These are phyloP conservation scores for Amniculicola lignicola DNA, from an alignment of 495 filamentous ascomycete species.

Conservation along the genomic window DNA sequence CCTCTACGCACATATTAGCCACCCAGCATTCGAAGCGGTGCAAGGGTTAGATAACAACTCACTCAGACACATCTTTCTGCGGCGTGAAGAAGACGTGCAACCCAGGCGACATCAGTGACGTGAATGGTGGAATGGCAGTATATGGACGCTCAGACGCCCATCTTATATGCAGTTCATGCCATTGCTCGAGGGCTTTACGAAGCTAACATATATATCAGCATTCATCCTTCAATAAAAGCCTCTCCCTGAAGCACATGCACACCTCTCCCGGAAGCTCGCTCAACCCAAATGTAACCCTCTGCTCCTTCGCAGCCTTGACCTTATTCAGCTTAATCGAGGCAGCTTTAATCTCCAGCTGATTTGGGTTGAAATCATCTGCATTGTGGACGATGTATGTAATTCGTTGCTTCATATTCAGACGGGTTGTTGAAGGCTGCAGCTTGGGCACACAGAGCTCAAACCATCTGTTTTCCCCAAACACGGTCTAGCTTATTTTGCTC, in stretches of 20 bases:
- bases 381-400: conserved; percentile 72
- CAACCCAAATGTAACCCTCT: conserved; percentile 69
- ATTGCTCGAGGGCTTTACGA: conserved; percentile 57
- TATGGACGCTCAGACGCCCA: conserved; percentile 64
- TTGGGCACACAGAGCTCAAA: too few relatives aligned
- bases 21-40: neutral
- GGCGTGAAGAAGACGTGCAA: conserved; percentile 81
- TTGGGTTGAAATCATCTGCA: conserved; percentile 58
- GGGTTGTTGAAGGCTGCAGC: too few relatives aligned
- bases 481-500: too few relatives aligned
- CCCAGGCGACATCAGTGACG: conserved; percentile 71
- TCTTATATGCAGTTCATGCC: conserved; percentile 73
- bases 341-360: conserved; percentile 53
- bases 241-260: conserved; percentile 16
- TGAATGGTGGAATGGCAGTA: conserved; percentile 62
- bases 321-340: conserved; percentile 44
- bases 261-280: conserved; percentile 72
- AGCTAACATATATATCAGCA: conserved; percentile 44
- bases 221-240: neutral
- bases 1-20: conserved; percentile 41
- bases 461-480: too few relatives aligned
- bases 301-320: conserved; percentile 70
- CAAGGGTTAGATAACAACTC: conserved; percentile 32
- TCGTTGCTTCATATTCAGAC: conserved; percentile 87
- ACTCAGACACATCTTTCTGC: conserved; percentile 42